A percentile compares a stretch with the other conserved stretches of the same genome.
Conservation (phyloP, 192 early-diverging fungal genomes). For the Backusella westeae region DNA sequence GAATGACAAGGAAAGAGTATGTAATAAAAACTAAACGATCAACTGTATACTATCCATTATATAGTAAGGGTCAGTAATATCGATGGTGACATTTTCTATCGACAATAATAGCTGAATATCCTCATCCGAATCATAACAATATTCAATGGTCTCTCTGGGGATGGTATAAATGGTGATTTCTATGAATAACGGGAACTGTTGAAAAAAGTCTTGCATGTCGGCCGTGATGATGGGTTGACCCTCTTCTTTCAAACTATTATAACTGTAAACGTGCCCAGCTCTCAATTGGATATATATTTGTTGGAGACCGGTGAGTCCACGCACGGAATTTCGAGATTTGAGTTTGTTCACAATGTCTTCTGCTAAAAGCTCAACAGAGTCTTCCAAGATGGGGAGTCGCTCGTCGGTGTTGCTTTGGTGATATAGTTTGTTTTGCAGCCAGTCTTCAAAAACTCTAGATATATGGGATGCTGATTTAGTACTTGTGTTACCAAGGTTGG, state of each 20-base stretch:
- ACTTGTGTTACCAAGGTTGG: constrained; percentile 30
- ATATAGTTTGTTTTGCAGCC: constrained; percentile 36
- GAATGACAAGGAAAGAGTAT: not conserved
- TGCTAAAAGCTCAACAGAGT: constrained; percentile 33
- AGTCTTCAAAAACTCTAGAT: constrained; percentile 35
- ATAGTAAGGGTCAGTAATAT: constrained; percentile 20
- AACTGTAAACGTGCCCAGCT: constrained; percentile 36
- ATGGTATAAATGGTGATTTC: constrained; percentile 32
- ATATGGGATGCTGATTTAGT: constrained; percentile 33
- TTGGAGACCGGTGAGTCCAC: constrained; percentile 22
- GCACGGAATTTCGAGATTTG: constrained; percentile 21
- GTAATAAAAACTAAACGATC: not conserved
- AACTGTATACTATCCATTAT: constrained; percentile 20
- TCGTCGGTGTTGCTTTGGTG: constrained; percentile 19
- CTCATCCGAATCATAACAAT: not conserved
- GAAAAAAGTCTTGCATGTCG: constrained; percentile 38
- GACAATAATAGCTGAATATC: constrained; percentile 16
- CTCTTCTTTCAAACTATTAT: constrained; percentile 22
- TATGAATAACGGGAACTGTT: constrained; percentile 41
- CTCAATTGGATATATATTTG: constrained; percentile 31
- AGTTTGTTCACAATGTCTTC: constrained; percentile 37
- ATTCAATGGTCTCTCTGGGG: constrained; percentile 3
- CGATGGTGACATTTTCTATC: constrained; percentile 31
- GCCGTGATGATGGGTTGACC: constrained; percentile 20
- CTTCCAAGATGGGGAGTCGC: constrained; percentile 37